Evolutionary conservation across 768 basidiomycete genomes (phyloP), one percentile per base, ranked within the genome.

Genomic region (Strobilomyces confusus): DNA sequence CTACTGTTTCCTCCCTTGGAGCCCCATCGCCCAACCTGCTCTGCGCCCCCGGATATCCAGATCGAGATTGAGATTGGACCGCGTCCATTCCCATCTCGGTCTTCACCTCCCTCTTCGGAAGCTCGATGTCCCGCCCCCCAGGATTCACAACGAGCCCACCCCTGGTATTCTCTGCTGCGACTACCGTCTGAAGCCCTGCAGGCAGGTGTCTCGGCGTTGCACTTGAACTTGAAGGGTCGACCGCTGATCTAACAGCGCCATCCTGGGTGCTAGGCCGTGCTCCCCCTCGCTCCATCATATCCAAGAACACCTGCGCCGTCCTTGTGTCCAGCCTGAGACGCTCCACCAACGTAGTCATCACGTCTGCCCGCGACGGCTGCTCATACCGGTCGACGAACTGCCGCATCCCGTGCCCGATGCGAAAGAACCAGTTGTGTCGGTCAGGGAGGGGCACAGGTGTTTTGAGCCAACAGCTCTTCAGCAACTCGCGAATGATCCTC

Each of bases 401-500:
- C 17, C 26, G 13, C 25, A 48, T 37, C 17, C 17, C 36, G 12
- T 5, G 34, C 25, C 34, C 47, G 8, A 48, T 25, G 23, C 20
- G 23, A 20, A 29, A 1, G 20, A 48, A 48, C 47, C 47, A 37
- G 36, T 8, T 17, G 9, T 5, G 17, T 37, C 23, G 34, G 0
- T 36, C 23, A 13, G 46, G 34, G n/a, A 26, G 15, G 6, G 9
- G 13, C 7, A 17, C 36, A 1, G 34, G 13, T 13, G 36, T 48
- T 40, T 37, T 22, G 37, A 40, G 45, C 4, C 33, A 44, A 25
- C 25, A 46, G 0, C 9, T 19, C 25, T 36, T 46, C 8, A 65
- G 15, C 5, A 65, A 49, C 1, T 52, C 33, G 23, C 51, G 49
- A 13, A 64, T 52, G 30, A 12, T 58, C 22, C 12, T 15, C 22